These are phyloP conservation scores for Scheffersomyces quercinus DNA, from an alignment of 1,139 yeast genomes.

Conservation along the genomic window DNA sequence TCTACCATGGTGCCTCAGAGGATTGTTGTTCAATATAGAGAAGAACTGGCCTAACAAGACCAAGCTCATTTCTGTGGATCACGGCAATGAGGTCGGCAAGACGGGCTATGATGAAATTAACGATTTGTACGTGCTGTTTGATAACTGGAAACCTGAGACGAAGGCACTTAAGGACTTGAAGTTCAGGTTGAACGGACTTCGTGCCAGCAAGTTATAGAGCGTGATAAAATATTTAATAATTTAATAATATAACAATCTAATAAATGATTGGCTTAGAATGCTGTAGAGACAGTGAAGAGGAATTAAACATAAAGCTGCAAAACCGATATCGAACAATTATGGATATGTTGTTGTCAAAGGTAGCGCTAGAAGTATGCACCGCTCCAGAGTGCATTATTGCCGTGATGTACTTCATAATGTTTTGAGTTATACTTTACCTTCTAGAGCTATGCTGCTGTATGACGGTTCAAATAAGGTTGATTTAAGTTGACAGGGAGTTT, in stretches of 20 bases:
- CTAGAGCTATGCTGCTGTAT: too few relatives aligned
- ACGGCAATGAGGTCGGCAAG: conserved; percentile 27
- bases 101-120: conserved; percentile 55
- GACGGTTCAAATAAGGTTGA: too few relatives aligned
- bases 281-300: background rate
- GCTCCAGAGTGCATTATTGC: too few relatives aligned
- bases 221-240: background rate
- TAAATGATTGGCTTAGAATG: background rate
- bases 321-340: conserved; percentile 1
- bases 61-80: conserved; percentile 26
- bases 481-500: too few relatives aligned
- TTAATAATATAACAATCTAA: too few relatives aligned
- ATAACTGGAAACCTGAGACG: conserved; percentile 81
- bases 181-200: conserved; percentile 76
- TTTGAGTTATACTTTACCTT: too few relatives aligned
- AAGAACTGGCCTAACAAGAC: conserved; percentile 49
- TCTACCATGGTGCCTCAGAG: conserved; percentile 91
- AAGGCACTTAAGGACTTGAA: conserved; percentile 80
- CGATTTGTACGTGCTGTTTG: conserved; percentile 67
- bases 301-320: background rate
- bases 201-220: conserved; percentile 44
- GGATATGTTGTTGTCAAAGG: background rate
- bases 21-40: conserved; percentile 66
- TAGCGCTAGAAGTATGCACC: too few relatives aligned
- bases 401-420: too few relatives aligned